Base-by-base conservation (phyloP, 345 rosid species). In the Populus deltoides region DNA sequence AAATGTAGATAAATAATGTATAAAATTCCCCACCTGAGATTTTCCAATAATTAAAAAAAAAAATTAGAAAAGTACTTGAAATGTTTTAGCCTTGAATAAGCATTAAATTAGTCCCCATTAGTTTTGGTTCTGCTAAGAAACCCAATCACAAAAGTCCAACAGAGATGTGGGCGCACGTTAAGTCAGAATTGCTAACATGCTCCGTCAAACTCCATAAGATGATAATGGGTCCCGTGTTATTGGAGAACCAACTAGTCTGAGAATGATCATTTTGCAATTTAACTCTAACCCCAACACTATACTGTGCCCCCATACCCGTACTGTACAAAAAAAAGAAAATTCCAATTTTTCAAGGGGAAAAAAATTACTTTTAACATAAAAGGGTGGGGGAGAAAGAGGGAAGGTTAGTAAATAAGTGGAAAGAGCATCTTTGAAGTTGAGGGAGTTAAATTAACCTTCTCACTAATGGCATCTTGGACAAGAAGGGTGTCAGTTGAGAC, bases 381-480 rank as follows among this genome's bases (percentile, higher is more conserved):
- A 69, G 33, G 55, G 38, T 53, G 51, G 11, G 11, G 8, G 38
- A 53, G 25, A 43, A n/a, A 41, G 38, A 24, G 8, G 38, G 35
- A 49, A 43, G 74, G 24, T 18, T 45, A 72, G 53, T 78, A 66
- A 29, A 81, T 59, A 17, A 49, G n/a, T 70, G 63, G 16, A 29
- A 55, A 41, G 2, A 25, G 43, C 10, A 47, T 47, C 51, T 47
- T 4, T 9, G 16, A 25, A 41, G 27, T 35, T 6, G 25, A 39
- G 25, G 22, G 25, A 78, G 36, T 1, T 13, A 38, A 73, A 47
- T 47, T 43, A 66, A 95, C 99, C 98, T 96, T 96, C 82, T 96
- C 98, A 70, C 99, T 93, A 77, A 96, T 96, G 88, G 99, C 99
- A 80, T 96, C 99, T 92, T 96, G 99, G 77, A 96, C 98, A 53